Percentiles rank a stretch among this genome's conserved stretches.
phyloP scores from a whole-genome alignment of 345 rosid genomes.

The Mangifera indica region DNA sequence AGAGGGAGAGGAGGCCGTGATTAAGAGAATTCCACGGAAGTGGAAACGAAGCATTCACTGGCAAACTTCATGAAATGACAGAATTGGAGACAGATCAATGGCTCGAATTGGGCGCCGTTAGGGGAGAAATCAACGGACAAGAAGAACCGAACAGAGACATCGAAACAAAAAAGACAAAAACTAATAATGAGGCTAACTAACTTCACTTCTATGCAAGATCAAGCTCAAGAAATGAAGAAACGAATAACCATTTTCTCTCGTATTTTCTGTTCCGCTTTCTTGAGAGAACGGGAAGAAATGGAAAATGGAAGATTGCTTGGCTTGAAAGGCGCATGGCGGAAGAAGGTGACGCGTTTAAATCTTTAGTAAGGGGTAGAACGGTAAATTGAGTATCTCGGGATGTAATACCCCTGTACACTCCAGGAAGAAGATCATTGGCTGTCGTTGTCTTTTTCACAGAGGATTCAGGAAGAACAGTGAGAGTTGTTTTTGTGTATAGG shows the following conservation, averaged over 20 bases:
- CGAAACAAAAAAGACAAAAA: neutral
- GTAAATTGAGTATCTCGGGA: too few species aligned
- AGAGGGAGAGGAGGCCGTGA: slow-evolving; percentile 24
- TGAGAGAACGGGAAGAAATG: too few species aligned
- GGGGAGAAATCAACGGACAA: slow-evolving; percentile 6
- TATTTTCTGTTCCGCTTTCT: too few species aligned
- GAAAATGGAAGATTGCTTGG: slow-evolving; percentile 15
- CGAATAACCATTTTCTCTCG: too few species aligned
- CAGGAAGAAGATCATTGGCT: too few species aligned
- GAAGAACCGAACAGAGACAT: neutral
- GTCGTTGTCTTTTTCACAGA: too few species aligned
- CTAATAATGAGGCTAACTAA: neutral
- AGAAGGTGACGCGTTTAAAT: too few species aligned
- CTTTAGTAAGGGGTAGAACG: too few species aligned
- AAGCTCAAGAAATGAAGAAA: neutral
- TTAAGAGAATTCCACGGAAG: slow-evolving; percentile 32
- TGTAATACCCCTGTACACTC: too few species aligned
- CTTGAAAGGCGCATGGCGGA: slow-evolving; percentile 26
- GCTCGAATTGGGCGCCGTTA: slow-evolving; percentile 9
- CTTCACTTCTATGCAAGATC: neutral
- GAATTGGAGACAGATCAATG: slow-evolving; percentile 16
- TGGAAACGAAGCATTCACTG: slow-evolving; percentile 28
- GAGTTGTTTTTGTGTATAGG: too few species aligned
- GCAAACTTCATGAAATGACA: slow-evolving; percentile 37
- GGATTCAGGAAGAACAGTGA: too few species aligned